Base-by-base conservation (phyloP, 352 stramenopile genomes). In the Globisporangium megalacanthum region DNA sequence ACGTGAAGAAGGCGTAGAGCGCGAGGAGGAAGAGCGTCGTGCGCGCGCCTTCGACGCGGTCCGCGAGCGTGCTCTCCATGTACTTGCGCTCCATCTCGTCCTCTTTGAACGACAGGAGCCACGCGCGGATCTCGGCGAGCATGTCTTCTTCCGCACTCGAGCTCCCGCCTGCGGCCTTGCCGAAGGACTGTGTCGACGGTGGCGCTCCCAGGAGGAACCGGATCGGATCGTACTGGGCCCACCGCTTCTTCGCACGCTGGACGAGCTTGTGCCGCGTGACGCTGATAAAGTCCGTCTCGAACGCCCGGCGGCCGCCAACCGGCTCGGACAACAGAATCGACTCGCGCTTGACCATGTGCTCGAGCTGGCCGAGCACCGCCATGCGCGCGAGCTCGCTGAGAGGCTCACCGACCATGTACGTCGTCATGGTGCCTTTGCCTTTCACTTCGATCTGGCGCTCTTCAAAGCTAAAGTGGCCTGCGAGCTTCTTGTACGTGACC, bases 391-490 rank as follows among this genome's bases (percentile, higher is more conserved):
- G 53, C 0, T 88, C 79, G 0, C 75, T 89, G 0, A 89, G 39
- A 0, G 85, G 83, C 20, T 88, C 77, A 6, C 81, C 83, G 1
- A 96, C 70, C 45, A 95, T 69, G 53, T 94, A 95, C 9, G 83
- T 88, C 0, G 72, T 93, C 81, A 96, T 89, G 0, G 60, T 72
- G 2, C 88, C 88, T 66, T 95, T 96, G 0, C 86, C 83, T 61
- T 96, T 96, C 7, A 86, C 84, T 50, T 94, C 71, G 54, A 95
- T 86, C 49, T 91, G 72, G 0, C 87, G 72, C 29, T 89, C 77
- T 52, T 93, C 77, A 61, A 92, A 94, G 9, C 51, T 71, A 37
- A 94, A 94, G 51, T 92, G 74, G 0, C 79, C 76, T 1, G 62
- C 70, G 1, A 94, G 72, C 35, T 94, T 92, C 58, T 88, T 86